Evolutionary conservation across 768 basidiomycete genomes (phyloP).

Genomic region (Lactarius pseudohatsudake): DNA sequence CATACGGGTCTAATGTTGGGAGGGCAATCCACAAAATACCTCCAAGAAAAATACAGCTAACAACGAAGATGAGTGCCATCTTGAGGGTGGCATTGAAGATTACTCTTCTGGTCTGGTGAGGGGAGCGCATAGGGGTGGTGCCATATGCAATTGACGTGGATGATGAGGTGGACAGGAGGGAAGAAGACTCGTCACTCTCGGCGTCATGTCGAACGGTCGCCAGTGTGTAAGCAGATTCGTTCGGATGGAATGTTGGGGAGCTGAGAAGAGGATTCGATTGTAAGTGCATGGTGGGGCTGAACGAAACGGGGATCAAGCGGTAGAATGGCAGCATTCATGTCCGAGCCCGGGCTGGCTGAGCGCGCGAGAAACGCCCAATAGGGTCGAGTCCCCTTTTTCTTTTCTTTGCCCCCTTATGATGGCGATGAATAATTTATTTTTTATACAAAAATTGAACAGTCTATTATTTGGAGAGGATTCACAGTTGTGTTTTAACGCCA

Average conservation of each 20-base stretch:
- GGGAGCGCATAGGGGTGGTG: slow-evolving; percentile 36
- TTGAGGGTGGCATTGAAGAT: slow-evolving; percentile 81
- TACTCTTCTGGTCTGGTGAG: slow-evolving; percentile 49
- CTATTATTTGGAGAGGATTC: neutral
- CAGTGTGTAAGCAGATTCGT: slow-evolving; percentile 62
- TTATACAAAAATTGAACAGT: neutral
- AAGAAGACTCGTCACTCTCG: slow-evolving; percentile 26
- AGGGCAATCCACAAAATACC: slow-evolving; percentile 79
- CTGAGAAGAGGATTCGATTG: slow-evolving; percentile 10
- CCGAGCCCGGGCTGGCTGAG: neutral
- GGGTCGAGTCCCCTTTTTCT: neutral
- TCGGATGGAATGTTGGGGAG: slow-evolving; percentile 32
- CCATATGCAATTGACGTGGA: slow-evolving; percentile 37
- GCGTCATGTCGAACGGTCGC: slow-evolving; percentile 47
- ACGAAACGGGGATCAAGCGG: neutral
- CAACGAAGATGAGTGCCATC: slow-evolving; percentile 74
- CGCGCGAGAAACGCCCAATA: neutral
- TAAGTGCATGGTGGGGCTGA: neutral
- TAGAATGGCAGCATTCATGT: neutral
- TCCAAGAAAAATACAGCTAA: slow-evolving; percentile 69
- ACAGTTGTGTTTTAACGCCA: neutral
- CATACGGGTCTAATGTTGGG: slow-evolving; percentile 76
- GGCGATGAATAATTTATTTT: neutral
- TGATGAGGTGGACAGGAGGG: slow-evolving; percentile 35
- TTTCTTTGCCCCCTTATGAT: neutral